Evolutionary conservation across 2,329 filamentous ascomycete species (phyloP), one percentile per base, ranked within the genome.

Genomic region (Akanthomyces muscarius): DNA sequence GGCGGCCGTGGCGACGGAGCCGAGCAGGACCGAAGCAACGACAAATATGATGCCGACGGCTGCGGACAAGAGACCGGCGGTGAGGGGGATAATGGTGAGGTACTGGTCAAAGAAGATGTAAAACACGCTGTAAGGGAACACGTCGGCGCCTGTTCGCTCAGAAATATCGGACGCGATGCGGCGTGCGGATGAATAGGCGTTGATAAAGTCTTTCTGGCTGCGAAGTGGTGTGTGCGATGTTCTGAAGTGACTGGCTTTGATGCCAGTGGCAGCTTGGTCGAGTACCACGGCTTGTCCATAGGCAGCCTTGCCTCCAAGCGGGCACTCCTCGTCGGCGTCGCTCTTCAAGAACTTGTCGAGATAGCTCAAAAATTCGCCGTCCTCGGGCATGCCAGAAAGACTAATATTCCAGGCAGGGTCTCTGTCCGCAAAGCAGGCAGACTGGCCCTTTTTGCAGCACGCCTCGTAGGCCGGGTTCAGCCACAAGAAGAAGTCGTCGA

Each of bases 31-130:
- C 0, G 89, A 87, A 0, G 91, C 89, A 52, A 99, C 84, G 64
- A 90, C 73, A 64, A 97, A 89, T 64, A 98, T 96, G 67, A 97
- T 90, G 30, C 84, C 91, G 16, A 98, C 81, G 0, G 92, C 94
- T 4, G 91, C 89, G 47, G 89, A 89, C 36, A 99, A 84, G 1
- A 99, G 85, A 0, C 89, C 86, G 0, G 84, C 89, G 0, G 94
- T 93, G 4, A 98, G 82, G 13, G 84, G 82, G 23, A 96, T 86
- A 65, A 99, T 98, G 63, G 85, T 86, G 6, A 91, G 84, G 72
- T 99, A 99, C 74, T 98, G 95, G 73, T 99, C 95, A 74, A 99
- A 99, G 84, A 98, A 99, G 74, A 99, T 93, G 79, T 99, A 99
- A 75, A 97, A 97, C 65, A 97, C 89, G 69, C 91, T 96, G 79